A percentile compares a stretch with the other conserved stretches of the same genome.
These are phyloP conservation scores for Vachellia pachyceras DNA, from an alignment of 306 rosid species.

Conservation along the genomic window DNA sequence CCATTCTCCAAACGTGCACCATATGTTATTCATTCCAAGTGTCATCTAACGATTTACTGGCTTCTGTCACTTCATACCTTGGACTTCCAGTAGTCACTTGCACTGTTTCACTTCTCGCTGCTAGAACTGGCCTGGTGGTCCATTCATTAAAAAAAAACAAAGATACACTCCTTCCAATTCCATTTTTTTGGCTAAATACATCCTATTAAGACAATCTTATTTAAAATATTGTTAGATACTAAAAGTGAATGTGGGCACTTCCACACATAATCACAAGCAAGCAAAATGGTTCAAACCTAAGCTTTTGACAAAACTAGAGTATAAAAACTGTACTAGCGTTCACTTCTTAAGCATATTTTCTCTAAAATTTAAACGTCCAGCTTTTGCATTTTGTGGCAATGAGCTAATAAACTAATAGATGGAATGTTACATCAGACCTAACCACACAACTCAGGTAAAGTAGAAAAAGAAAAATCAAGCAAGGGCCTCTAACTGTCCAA, in stretches of 20 bases:
- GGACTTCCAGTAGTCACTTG: neutral
- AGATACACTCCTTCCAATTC: too few species aligned
- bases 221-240: neutral
- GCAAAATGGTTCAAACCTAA: neutral
- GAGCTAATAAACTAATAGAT: slow-evolving; percentile 22
- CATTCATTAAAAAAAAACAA: neutral
- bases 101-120: neutral
- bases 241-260: too few species aligned
- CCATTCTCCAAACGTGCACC: too few species aligned
- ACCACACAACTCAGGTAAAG: too few species aligned
- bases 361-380: neutral
- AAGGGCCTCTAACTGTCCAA: slow-evolving; percentile 4
- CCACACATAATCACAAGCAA: neutral
- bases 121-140: neutral
- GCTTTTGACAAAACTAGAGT: neutral
- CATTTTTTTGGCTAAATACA: too few species aligned
- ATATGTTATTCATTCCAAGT: neutral
- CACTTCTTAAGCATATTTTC: neutral
- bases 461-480: slow-evolving; percentile 28
- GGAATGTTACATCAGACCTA: neutral
- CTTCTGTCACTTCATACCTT: too few species aligned
- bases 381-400: slow-evolving; percentile 21
- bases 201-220: too few species aligned
- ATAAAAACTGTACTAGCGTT: neutral
- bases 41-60: neutral